phyloP scores from a whole-genome alignment of 2,329 filamentous ascomycete genomes.

The Penicillium sp. region DNA sequence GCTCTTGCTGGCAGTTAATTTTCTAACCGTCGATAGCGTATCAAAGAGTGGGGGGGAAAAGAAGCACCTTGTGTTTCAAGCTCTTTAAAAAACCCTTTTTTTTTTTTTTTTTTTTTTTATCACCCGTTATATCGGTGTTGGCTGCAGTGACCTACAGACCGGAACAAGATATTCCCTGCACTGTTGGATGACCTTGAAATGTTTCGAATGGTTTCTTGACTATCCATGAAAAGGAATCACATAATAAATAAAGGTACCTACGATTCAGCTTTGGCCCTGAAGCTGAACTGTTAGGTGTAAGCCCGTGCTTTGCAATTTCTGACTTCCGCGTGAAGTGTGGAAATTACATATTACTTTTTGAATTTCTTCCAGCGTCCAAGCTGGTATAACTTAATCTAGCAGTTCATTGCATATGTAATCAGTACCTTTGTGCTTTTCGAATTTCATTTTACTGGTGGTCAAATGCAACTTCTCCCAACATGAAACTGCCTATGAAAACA shows the following conservation, averaged over 20 bases:
- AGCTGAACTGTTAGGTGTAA: neutral
- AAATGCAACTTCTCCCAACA: neutral
- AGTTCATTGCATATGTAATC: neutral
- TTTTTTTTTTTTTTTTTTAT: neutral
- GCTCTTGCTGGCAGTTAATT: slow-evolving; percentile 2
- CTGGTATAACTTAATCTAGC: neutral
- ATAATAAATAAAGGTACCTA: neutral
- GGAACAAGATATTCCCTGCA: slow-evolving; percentile 9
- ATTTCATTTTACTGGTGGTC: neutral
- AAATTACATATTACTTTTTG: neutral
- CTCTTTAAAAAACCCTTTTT: neutral
- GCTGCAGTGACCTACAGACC: slow-evolving; percentile 12
- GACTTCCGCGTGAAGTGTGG: neutral
- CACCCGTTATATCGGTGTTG: slow-evolving; percentile 12
- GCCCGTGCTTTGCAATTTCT: slow-evolving; percentile 1
- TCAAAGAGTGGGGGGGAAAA: slow-evolving; percentile 1
- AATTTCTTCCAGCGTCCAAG: neutral
- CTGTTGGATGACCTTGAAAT: neutral
- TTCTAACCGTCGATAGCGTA: slow-evolving; percentile 10
- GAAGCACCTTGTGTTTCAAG: slow-evolving; percentile 5
- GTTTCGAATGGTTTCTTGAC: neutral
- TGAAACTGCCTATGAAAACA: slow-evolving; percentile 7
- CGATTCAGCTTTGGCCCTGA: neutral
- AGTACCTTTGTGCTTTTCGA: neutral
- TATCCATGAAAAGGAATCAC: neutral